These are phyloP conservation scores for Talaromyces sp. DNA, from an alignment of 2,329 filamentous ascomycete genomes.

Conservation along the genomic window DNA sequence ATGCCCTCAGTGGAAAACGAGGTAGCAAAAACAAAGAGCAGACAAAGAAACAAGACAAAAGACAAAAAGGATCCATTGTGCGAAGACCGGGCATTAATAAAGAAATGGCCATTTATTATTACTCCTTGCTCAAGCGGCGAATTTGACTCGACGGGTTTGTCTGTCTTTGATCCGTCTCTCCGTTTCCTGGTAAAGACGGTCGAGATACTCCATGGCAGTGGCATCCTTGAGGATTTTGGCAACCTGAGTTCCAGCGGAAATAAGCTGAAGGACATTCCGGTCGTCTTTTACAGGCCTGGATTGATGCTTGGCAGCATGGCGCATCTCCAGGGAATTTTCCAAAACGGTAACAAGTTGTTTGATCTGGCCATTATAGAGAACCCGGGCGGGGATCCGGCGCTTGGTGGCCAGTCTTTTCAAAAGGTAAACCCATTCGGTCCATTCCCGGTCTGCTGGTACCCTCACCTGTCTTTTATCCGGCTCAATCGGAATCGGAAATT, in stretches of 20 bases:
- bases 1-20: not conserved
- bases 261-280: slow-evolving; percentile 79
- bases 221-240: slow-evolving; percentile 83
- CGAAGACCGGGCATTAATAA: not conserved
- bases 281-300: slow-evolving; percentile 81
- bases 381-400: slow-evolving; percentile 74
- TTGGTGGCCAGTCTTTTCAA: slow-evolving; percentile 82
- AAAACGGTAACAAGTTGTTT: slow-evolving; percentile 85
- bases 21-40: not conserved
- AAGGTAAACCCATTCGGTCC: slow-evolving; percentile 89
- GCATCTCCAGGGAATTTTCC: slow-evolving; percentile 84
- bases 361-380: slow-evolving; percentile 85
- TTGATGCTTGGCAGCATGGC: slow-evolving; percentile 79
- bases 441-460: slow-evolving; percentile 72
- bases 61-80: not conserved
- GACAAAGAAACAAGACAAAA: not conserved
- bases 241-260: slow-evolving; percentile 82
- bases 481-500: slow-evolving; percentile 81
- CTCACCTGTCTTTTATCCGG: slow-evolving; percentile 76
- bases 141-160: slow-evolving; percentile 34
- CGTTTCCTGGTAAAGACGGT: slow-evolving; percentile 75
- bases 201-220: slow-evolving; percentile 75
- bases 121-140: slow-evolving; percentile 14
- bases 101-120: not conserved
- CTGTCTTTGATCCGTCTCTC: slow-evolving; percentile 74